Percentiles rank a stretch among this genome's conserved stretches.
Evolutionary conservation across 441 rosid genomes (phyloP).

Genomic region (Macaranga tanarius): DNA sequence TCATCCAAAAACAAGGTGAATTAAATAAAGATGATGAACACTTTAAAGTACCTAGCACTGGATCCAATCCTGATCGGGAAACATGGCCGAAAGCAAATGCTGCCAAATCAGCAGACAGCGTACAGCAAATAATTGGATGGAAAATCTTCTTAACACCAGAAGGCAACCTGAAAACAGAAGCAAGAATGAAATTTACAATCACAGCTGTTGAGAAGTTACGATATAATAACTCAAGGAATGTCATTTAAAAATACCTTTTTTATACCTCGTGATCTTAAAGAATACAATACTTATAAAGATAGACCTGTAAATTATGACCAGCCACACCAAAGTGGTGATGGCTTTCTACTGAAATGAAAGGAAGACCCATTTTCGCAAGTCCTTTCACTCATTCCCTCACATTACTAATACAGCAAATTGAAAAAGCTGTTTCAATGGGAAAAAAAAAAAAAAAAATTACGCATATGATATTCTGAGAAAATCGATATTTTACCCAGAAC

Average conservation of each 20-base stretch:
- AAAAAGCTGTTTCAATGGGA: background rate
- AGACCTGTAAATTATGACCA: background rate
- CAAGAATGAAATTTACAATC: background rate
- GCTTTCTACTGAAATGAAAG: background rate
- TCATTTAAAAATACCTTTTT: background rate
- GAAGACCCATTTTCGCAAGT: background rate
- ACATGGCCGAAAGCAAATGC: constrained; percentile 80
- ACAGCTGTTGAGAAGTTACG: background rate
- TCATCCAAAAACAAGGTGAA: background rate
- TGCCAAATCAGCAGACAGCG: constrained; percentile 79
- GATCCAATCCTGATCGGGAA: constrained; percentile 78
- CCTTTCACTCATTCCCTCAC: background rate
- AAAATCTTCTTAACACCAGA: constrained; percentile 64
- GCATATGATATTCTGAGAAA: constrained; percentile 1
- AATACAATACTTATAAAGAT: constrained; percentile 3
- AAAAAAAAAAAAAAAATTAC: background rate
- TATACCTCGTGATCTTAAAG: background rate
- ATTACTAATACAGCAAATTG: background rate
- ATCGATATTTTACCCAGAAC: constrained; percentile 63
- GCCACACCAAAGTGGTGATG: background rate
- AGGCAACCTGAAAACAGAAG: constrained; percentile 61
- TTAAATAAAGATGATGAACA: background rate
- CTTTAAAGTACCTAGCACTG: constrained; percentile 59
- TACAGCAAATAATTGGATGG: constrained; percentile 90
- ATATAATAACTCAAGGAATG: background rate